These are phyloP conservation scores for Pyropia haitanensis DNA, from an alignment of 23 red algal genomes.

Conservation along the genomic window DNA sequence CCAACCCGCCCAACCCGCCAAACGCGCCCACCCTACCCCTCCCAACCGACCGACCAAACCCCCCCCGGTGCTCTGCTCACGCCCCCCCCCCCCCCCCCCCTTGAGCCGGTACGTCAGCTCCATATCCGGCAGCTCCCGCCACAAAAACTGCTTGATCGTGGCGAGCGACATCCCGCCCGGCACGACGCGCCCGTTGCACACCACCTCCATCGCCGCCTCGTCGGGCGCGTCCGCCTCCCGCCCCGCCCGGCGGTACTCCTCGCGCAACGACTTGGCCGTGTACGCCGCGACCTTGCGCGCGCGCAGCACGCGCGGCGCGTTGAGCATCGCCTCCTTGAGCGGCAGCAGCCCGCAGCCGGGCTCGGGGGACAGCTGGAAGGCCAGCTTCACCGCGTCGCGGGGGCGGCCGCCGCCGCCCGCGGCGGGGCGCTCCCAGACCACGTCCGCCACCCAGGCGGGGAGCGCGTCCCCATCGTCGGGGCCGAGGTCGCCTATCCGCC, in stretches of 20 bases:
- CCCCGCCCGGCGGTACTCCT: constrained; percentile 2
- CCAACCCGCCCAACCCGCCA: too few species aligned
- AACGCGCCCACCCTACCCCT: too few species aligned
- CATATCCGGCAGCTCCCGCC: constrained; percentile 73
- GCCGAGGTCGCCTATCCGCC: constrained; percentile 33
- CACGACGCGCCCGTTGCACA: constrained; percentile 77
- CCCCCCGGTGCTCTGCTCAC: too few species aligned
- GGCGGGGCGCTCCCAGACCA: constrained; percentile 27
- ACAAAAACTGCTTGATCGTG: constrained; percentile 69
- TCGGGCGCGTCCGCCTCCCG: constrained; percentile 20
- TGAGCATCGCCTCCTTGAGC: constrained; percentile 52
- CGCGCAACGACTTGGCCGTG: constrained; percentile 62
- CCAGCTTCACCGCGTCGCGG: constrained; percentile 65
- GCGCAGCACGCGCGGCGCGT: constrained; percentile 76
- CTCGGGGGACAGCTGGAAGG: constrained; percentile 65
- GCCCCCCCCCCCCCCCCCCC: background rate
- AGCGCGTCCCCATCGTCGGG: constrained; percentile 62
- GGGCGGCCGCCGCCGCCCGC: constrained; percentile 15
- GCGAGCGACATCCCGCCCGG: constrained; percentile 68
- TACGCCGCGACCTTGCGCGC: constrained; percentile 72
- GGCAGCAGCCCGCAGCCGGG: constrained; percentile 50
- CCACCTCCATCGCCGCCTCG: constrained; percentile 64
- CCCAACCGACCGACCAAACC: too few species aligned
- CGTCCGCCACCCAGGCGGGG: constrained; percentile 79
- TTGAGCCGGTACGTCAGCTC: constrained; percentile 75